A percentile compares a stretch with the other conserved stretches of the same genome.
phyloP scores from a whole-genome alignment of 2,329 filamentous ascomycete genomes.

The Nigrospora osmanthi region DNA sequence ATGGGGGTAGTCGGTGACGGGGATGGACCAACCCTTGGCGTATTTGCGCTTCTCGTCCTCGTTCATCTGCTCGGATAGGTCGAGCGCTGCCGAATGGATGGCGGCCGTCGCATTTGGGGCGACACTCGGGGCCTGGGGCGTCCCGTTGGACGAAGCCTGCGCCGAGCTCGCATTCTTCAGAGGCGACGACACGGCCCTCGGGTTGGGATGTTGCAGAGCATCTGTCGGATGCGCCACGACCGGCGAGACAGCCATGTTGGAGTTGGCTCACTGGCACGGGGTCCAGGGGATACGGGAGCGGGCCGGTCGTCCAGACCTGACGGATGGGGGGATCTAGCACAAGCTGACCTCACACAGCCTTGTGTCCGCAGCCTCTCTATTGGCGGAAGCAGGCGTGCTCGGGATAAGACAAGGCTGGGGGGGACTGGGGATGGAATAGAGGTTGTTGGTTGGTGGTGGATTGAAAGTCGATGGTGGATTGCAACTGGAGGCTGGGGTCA shows the following conservation, averaged over 20 bases:
- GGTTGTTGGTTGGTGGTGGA: too few relatives aligned
- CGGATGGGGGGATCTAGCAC: too few relatives aligned
- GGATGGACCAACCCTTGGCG: conserved; percentile 58
- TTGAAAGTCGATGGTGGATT: too few relatives aligned
- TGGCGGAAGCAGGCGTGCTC: too few relatives aligned
- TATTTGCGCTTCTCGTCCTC: conserved; percentile 81
- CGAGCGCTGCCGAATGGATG: conserved; percentile 28
- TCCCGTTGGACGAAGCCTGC: conserved; percentile 36
- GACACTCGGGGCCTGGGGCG: conserved; percentile 25
- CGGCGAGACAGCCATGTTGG: conserved; percentile 23
- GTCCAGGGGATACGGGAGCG: too few relatives aligned
- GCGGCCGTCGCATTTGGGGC: conserved; percentile 18
- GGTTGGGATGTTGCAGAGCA: conserved; percentile 15
- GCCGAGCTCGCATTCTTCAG: conserved; percentile 32
- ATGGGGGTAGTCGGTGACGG: background rate
- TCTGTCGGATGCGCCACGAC: conserved; percentile 17
- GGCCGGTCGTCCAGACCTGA: too few relatives aligned
- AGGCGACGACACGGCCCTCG: conserved; percentile 31
- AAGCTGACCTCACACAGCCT: too few relatives aligned
- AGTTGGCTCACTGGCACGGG: too few relatives aligned
- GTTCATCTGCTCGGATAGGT: conserved; percentile 74
- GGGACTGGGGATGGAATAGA: too few relatives aligned
- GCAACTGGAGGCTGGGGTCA: too few relatives aligned
- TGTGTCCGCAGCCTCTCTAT: too few relatives aligned
- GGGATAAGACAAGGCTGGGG: too few relatives aligned